phyloP scores from a whole-genome alignment of 352 stramenopile genomes.

The Blastocystis sp. region DNA sequence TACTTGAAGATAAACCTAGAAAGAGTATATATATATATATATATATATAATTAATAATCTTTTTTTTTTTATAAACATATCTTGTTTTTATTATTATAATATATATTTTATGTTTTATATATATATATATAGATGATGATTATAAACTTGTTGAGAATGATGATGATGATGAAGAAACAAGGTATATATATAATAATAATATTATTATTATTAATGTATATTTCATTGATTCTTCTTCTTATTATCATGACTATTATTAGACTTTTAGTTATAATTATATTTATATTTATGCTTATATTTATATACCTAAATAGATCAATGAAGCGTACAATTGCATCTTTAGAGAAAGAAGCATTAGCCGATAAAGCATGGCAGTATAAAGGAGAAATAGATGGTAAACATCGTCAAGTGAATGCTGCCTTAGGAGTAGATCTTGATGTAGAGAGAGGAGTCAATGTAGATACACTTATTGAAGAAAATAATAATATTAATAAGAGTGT shows the following conservation, averaged over 20 bases:
- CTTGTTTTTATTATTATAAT: too few relatives aligned
- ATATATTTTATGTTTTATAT: too few relatives aligned
- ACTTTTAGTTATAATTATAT: too few relatives aligned
- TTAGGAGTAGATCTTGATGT: slow-evolving; percentile 64
- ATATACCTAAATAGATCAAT: slow-evolving; percentile 44
- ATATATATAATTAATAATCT: slow-evolving; percentile 38
- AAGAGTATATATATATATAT: too few relatives aligned
- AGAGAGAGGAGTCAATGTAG: slow-evolving; percentile 56
- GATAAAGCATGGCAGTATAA: slow-evolving; percentile 65
- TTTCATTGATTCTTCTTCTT: slow-evolving; percentile 4
- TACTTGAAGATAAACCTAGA: neutral
- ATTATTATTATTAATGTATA: slow-evolving; percentile 46
- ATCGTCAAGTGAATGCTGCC: slow-evolving; percentile 65
- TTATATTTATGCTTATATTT: too few relatives aligned
- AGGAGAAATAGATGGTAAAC: slow-evolving; percentile 56
- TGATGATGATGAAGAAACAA: slow-evolving; percentile 41
- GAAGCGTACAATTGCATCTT: slow-evolving; percentile 56
- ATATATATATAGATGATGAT: slow-evolving; percentile 10
- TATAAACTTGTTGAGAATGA: slow-evolving; percentile 36
- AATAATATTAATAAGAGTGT: slow-evolving; percentile 49
- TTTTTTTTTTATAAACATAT: too few relatives aligned
- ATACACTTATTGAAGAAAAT: slow-evolving; percentile 64
- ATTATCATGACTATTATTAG: neutral
- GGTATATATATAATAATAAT: slow-evolving; percentile 49
- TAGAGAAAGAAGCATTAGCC: slow-evolving; percentile 58